phyloP scores from a whole-genome alignment of 495 filamentous ascomycete species.

The Penicillium diatomitis region DNA sequence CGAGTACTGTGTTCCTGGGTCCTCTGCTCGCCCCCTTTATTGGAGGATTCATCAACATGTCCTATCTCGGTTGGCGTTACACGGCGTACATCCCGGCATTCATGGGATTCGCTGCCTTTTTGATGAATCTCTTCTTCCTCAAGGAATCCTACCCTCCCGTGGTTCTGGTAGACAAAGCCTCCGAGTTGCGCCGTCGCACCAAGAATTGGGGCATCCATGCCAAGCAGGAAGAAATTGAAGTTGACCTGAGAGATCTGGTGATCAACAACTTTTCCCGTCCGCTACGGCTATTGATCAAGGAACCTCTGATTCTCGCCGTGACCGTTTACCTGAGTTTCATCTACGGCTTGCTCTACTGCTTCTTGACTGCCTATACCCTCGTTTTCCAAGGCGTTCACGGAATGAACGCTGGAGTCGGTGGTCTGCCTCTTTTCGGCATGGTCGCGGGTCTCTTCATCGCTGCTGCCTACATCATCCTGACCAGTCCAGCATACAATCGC shows the following conservation, averaged over 20 bases:
- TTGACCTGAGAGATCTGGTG: conserved; percentile 59
- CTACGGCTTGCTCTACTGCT: conserved; percentile 37
- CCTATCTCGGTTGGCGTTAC: conserved; percentile 72
- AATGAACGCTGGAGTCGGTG: conserved; percentile 29
- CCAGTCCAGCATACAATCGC: conserved; percentile 29
- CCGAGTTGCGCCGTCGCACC: conserved; percentile 70
- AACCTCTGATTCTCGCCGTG: conserved; percentile 21
- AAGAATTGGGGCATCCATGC: conserved; percentile 93
- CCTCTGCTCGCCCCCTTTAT: conserved; percentile 78
- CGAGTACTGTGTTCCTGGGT: conserved; percentile 75
- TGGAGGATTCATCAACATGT: conserved; percentile 59
- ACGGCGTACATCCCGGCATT: conserved; percentile 67
- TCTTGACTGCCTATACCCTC: conserved; percentile 36
- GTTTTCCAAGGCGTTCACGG: conserved; percentile 33
- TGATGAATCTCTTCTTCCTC: conserved; percentile 64
- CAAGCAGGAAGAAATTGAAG: conserved; percentile 86
- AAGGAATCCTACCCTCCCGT: conserved; percentile 80
- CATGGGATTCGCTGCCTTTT: conserved; percentile 69
- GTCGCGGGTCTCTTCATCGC: conserved; percentile 33
- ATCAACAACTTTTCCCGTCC: conserved; percentile 27
- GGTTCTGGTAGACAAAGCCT: conserved; percentile 69
- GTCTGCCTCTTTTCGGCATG: conserved; percentile 36
- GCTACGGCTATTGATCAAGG: conserved; percentile 17
- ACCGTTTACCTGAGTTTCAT: conserved; percentile 29
- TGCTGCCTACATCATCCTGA: conserved; percentile 20